Base-by-base conservation (phyloP, 148 eudicot species). In the Vaccinium corymbosum region DNA sequence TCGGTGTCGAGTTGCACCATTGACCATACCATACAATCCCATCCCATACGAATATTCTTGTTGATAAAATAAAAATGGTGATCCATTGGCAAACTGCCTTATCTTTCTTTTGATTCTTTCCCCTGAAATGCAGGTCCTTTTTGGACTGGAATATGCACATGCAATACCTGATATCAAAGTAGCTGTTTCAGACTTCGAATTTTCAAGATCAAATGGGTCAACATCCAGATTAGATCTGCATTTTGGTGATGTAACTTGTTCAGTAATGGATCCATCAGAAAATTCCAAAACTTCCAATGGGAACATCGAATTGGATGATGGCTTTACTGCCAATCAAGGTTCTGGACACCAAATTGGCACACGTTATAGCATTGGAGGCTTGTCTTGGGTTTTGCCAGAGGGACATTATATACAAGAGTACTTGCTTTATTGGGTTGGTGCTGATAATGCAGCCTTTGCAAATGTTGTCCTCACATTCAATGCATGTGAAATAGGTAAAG, bases 381-480 rank as follows among this genome's bases (percentile, higher is more conserved):
- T 97, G 90, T 83, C 89, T 52, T 97, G 98, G 99, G 85, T 79
- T 79, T 81, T 94, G 81, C 91, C 94, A 4, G 76, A 76, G 80
- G 91, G 88, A 76, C 89, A 68, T 70, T 89, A 50, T 84, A 89
- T 97, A 84, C 94, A 92, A 85, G 97, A 97, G 59, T 97, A 86
- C 88, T 85, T 90, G 84, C 78, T 97, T 83, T 91, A 89, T 86
- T 97, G 97, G 98, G 90, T 97, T 82, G 98, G 99, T 29, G 81
- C 88, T 66, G 95, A 94, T 76, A 90, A 93, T 90, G 59, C 97
- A 80, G 98, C 99, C 55, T 94, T 94, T 85, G 91, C 98, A 81
- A 97, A 93, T 89, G 75, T 86, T 84, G 93, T 93, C 56, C 90
- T 97, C 78, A 94, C 97, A 55, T 94, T 92, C 80, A 97, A 94